Percentiles rank a stretch among this genome's conserved stretches.
phyloP scores from a whole-genome alignment of 2,329 filamentous ascomycete species.

The Aspergillus versicolor region DNA sequence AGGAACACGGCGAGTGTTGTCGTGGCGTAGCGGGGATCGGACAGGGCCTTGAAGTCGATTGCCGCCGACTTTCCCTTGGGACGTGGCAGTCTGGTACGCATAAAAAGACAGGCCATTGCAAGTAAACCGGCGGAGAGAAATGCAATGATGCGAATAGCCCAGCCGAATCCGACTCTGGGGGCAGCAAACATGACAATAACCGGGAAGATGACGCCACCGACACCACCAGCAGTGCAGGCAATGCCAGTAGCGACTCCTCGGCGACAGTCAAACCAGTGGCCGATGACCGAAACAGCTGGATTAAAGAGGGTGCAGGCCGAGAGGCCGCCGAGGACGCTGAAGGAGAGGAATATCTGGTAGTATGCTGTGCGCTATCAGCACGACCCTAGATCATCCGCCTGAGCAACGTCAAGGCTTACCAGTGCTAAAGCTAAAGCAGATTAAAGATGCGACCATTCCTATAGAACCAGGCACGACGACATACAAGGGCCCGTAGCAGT shows the following conservation, averaged over 20 bases:
- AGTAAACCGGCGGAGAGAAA: slow-evolving; percentile 23
- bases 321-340: slow-evolving; percentile 36
- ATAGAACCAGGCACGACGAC: slow-evolving; percentile 19
- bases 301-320: slow-evolving; percentile 32
- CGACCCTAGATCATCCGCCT: too few relatives aligned
- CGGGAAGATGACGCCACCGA: slow-evolving; percentile 38
- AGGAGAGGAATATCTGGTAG: slow-evolving; percentile 39
- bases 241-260: slow-evolving; percentile 35
- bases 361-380: slow-evolving; percentile 29
- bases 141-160: slow-evolving; percentile 33
- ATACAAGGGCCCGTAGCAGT: slow-evolving; percentile 14
- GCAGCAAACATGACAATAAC: slow-evolving; percentile 30
- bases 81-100: slow-evolving; percentile 25
- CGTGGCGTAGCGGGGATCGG: slow-evolving; percentile 23
- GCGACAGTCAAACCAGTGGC: slow-evolving; percentile 35
- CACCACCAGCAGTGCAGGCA: slow-evolving; percentile 33
- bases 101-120: slow-evolving; percentile 18
- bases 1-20: slow-evolving; percentile 34
- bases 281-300: slow-evolving; percentile 29
- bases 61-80: slow-evolving; percentile 16
- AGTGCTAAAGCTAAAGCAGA: slow-evolving; percentile 28
- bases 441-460: slow-evolving; percentile 26
- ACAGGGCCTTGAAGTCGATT: slow-evolving; percentile 24
- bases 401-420: slow-evolving; percentile 9
- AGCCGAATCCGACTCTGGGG: slow-evolving; percentile 31